Conservation (phyloP, 352 stramenopile species). For the Peronosclerospora sorghi region DNA sequence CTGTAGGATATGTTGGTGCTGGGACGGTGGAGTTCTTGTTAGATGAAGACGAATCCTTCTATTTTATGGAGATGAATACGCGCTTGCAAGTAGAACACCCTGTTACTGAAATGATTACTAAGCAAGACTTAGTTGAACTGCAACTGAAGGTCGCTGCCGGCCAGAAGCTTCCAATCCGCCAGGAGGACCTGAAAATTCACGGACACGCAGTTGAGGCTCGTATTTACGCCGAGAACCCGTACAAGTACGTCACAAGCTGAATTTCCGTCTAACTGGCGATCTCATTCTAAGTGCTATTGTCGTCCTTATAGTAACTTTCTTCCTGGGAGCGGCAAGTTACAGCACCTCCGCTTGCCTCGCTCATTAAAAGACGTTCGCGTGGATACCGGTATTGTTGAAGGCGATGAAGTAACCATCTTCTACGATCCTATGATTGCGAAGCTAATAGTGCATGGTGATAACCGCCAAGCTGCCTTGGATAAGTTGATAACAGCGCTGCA, state of each 20-base stretch:
- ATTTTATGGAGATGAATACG: conserved; percentile 97
- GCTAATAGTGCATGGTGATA: conserved; percentile 86
- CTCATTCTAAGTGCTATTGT: conserved; percentile 4
- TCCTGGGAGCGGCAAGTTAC: conserved; percentile 80
- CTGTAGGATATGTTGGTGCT: conserved; percentile 86
- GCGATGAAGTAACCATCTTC: conserved; percentile 87
- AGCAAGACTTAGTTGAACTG: conserved; percentile 87
- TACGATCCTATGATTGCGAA: conserved; percentile 94
- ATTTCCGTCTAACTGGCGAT: neutral
- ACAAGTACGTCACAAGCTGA: conserved; percentile 40
- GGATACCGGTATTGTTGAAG: conserved; percentile 83
- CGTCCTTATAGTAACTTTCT: conserved; percentile 72
- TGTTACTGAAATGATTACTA: conserved; percentile 87
- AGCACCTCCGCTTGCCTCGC: conserved; percentile 69
- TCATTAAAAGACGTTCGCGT: conserved; percentile 70
- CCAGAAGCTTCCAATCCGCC: conserved; percentile 80
- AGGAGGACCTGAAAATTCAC: conserved; percentile 80
- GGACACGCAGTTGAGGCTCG: conserved; percentile 88
- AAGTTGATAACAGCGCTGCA: conserved; percentile 77
- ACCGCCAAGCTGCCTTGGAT: conserved; percentile 73
- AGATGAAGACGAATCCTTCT: conserved; percentile 87
- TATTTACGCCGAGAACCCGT: conserved; percentile 93
- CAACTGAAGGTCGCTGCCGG: conserved; percentile 90
- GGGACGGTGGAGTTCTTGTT: conserved; percentile 92
- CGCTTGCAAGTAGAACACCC: conserved; percentile 91